A percentile compares a stretch with the other conserved stretches of the same genome.
Evolutionary conservation across 1,284 basidiomycete genomes (phyloP).

Genomic region (Cystobasidium pallidum): DNA sequence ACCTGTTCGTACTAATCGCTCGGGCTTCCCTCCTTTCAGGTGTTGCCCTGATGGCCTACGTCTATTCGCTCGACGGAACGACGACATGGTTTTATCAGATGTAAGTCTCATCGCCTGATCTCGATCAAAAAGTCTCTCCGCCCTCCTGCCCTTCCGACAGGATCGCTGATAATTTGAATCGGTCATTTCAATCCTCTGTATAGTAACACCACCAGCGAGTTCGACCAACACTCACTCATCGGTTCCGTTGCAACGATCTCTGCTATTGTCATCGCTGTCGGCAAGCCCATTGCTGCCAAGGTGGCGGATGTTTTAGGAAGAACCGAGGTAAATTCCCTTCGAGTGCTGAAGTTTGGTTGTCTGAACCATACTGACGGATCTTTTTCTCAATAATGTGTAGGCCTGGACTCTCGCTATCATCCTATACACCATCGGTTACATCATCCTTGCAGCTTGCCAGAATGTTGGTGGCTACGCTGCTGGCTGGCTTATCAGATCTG

Average conservation of each 20-base stretch:
- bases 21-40: slow-evolving; percentile 32
- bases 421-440: slow-evolving; percentile 63
- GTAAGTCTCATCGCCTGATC: slow-evolving; percentile 19
- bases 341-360: neutral
- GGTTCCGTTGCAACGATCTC: slow-evolving; percentile 65
- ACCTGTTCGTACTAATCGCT: too few species aligned
- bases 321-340: slow-evolving; percentile 54
- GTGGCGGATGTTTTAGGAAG: slow-evolving; percentile 68
- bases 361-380: neutral
- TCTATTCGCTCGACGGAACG: slow-evolving; percentile 72
- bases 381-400: neutral
- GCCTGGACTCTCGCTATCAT: slow-evolving; percentile 65
- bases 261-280: slow-evolving; percentile 63
- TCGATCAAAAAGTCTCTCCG: neutral
- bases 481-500: slow-evolving; percentile 62
- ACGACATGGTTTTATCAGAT: slow-evolving; percentile 20
- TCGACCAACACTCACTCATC: slow-evolving; percentile 63
- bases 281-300: slow-evolving; percentile 80
- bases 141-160: neutral
- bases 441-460: slow-evolving; percentile 68
- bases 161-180: neutral
- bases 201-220: slow-evolving; percentile 8
- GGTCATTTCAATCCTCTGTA: slow-evolving; percentile 65
- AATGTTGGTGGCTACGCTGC: slow-evolving; percentile 62
- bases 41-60: slow-evolving; percentile 70